Conservation (phyloP, 257 asterid species). For the Cruciata laevipes region DNA sequence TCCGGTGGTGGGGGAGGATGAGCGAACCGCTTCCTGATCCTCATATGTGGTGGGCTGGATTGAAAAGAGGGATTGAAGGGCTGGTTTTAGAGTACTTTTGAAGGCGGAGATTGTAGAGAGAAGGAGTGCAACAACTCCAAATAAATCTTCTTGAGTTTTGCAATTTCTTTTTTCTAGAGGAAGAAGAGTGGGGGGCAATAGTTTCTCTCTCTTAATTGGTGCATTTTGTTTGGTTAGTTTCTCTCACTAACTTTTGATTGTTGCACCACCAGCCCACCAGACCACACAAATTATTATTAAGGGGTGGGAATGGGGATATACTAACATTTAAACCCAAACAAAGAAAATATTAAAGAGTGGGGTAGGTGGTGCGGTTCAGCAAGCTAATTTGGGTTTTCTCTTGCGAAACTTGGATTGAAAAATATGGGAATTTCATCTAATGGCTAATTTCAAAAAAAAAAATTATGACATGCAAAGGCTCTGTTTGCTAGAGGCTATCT, state of each 20-base stretch:
- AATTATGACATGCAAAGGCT: no score
- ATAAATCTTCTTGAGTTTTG: neutral
- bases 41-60: conserved; percentile 26
- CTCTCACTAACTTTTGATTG: conserved; percentile 72
- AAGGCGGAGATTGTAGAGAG: conserved; percentile 14
- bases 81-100: neutral
- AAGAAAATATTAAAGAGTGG: neutral
- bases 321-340: neutral
- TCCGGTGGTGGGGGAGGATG: conserved; percentile 17
- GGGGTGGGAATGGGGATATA: conserved; percentile 5
- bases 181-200: neutral
- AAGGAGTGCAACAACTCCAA: conserved; percentile 11
- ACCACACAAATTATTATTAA: conserved; percentile 5
- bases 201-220: neutral
- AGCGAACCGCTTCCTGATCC: conserved; percentile 61
- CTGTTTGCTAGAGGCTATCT: no score
- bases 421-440: no score
- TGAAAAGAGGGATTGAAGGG: neutral
- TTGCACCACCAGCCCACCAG: conserved; percentile 59
- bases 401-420: neutral
- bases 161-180: conserved; percentile 1
- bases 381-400: neutral
- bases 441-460: no score
- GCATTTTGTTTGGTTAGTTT: conserved; percentile 13
- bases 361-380: neutral